Conservation (phyloP, 1,284 basidiomycete genomes). For the Singerocomus inundabilis region DNA sequence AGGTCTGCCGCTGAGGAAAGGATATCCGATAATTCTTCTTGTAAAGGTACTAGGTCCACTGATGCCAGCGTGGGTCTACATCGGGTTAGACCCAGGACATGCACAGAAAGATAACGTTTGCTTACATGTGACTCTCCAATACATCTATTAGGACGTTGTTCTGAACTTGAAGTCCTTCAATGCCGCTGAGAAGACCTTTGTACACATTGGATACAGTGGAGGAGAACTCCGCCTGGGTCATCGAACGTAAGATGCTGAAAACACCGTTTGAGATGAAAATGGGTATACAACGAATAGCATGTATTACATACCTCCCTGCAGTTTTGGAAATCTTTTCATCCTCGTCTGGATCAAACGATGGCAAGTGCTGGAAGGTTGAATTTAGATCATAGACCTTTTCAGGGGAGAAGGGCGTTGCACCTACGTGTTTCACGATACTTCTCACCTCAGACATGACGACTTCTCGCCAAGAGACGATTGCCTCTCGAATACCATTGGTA, state of each 20-base stretch:
- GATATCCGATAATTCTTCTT: slow-evolving; percentile 68
- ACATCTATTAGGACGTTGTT: slow-evolving; percentile 61
- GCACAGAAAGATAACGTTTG: neutral
- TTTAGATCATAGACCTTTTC: slow-evolving; percentile 7
- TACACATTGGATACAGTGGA: slow-evolving; percentile 64
- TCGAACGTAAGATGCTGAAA: slow-evolving; percentile 58
- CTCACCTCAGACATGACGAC: slow-evolving; percentile 68
- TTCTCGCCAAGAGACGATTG: slow-evolving; percentile 75
- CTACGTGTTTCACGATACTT: slow-evolving; percentile 57
- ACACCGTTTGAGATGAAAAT: slow-evolving; percentile 30
- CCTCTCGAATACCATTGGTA: slow-evolving; percentile 72
- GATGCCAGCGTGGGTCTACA: slow-evolving; percentile 36
- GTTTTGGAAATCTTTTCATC: slow-evolving; percentile 42
- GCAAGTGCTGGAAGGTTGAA: slow-evolving; percentile 45
- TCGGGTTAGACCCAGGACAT: slow-evolving; percentile 10
- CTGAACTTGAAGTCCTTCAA: slow-evolving; percentile 74
- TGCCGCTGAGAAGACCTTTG: slow-evolving; percentile 60
- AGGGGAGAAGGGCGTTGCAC: slow-evolving; percentile 25
- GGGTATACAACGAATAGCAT: neutral
- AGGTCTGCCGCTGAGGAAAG: slow-evolving; percentile 81
- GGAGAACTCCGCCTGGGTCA: slow-evolving; percentile 73
- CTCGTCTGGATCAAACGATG: slow-evolving; percentile 55
- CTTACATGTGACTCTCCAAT: slow-evolving; percentile 50
- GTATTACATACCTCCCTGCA: slow-evolving; percentile 35
- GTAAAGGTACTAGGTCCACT: slow-evolving; percentile 44